A percentile compares a stretch with the other conserved stretches of the same genome.
phyloP scores from a whole-genome alignment of 1,284 basidiomycete genomes.

The Phellinidium pouzarii region DNA sequence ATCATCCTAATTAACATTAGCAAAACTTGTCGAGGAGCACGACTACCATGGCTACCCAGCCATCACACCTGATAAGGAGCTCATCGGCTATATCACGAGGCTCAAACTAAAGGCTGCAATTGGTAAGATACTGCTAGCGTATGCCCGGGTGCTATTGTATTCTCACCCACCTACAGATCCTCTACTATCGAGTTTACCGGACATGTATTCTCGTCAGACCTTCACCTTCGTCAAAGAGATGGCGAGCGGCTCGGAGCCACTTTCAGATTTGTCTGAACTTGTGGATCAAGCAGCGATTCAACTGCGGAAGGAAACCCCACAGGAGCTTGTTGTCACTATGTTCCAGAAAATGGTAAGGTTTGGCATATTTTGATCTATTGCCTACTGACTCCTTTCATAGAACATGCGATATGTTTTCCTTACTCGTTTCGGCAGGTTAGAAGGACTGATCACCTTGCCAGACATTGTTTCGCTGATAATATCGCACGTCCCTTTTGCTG shows the following conservation, averaged over 20 bases:
- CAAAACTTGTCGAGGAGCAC: slow-evolving; percentile 34
- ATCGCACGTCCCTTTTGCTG: slow-evolving; percentile 51
- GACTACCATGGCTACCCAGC: slow-evolving; percentile 60
- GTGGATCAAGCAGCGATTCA: slow-evolving; percentile 57
- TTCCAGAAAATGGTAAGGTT: slow-evolving; percentile 58
- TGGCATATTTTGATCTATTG: neutral
- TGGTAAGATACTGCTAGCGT: slow-evolving; percentile 31
- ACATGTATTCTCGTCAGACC: slow-evolving; percentile 21
- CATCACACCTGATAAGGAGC: slow-evolving; percentile 36
- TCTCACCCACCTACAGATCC: slow-evolving; percentile 24
- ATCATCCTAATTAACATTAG: slow-evolving; percentile 26
- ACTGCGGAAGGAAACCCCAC: slow-evolving; percentile 58
- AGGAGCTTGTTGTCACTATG: slow-evolving; percentile 63
- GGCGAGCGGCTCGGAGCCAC: slow-evolving; percentile 28
- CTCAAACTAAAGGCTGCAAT: slow-evolving; percentile 46
- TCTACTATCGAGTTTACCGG: slow-evolving; percentile 23
- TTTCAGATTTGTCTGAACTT: slow-evolving; percentile 40
- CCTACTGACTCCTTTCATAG: slow-evolving; percentile 30
- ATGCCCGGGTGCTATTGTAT: neutral
- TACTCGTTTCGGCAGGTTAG: slow-evolving; percentile 50
- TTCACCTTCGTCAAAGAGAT: slow-evolving; percentile 22
- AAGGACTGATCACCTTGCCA: slow-evolving; percentile 61
- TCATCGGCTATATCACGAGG: slow-evolving; percentile 56
- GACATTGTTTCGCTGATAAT: slow-evolving; percentile 59
- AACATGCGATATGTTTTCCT: slow-evolving; percentile 64